Base-by-base conservation (phyloP, 202 grass and related monocot species). In the Digitaria exilis region DNA sequence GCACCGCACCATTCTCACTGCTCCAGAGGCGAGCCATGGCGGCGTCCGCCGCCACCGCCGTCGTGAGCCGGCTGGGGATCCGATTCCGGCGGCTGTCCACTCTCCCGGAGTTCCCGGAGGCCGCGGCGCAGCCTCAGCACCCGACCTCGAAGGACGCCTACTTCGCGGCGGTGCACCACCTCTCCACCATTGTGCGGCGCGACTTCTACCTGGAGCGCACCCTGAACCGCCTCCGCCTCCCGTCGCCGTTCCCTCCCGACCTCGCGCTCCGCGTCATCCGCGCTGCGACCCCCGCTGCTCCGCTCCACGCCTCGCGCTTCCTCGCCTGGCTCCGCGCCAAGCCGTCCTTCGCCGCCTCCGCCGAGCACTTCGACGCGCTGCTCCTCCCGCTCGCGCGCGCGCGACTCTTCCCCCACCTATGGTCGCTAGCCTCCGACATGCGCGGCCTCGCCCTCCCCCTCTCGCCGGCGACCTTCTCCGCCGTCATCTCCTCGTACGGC, bases 181-280 rank as follows among this genome's bases (percentile, higher is more conserved):
- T 97, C 69, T 84, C 95, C 51, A 87, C 87, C 43, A 84, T 97
- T 86, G 95, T 97, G 48, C 92, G 88, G 21, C 89, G 88, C 19
- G 96, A 96, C 50, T 96, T 96, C 96, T 98, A 96, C 80, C 87
- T 98, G 58, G 91, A 98, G 92, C 91, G 91, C 73, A 98, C 96
- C 24, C 85, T 98, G 49, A 90, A 93, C 81, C 91, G 93, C 64
- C 91, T 98, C 72, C 92, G 87, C 83, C 87, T 98, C 73, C 93
- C 96, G 21, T 87, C 89, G 16, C 84, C 92, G 7, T 89, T 94
- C 84, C 85, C 93, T 32, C 50, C 89, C 11, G 96, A 98, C 65
- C 87, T 98, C 14, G 96, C 87, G 70, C 83, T 98, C 76, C 96
- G 92, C 74, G 87, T 98, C 49, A 65, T 94, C 73, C 80, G 87